Evolutionary conservation across 371 early-diverging fungal species (phyloP).

Genomic region (Haplosporangium sp.): DNA sequence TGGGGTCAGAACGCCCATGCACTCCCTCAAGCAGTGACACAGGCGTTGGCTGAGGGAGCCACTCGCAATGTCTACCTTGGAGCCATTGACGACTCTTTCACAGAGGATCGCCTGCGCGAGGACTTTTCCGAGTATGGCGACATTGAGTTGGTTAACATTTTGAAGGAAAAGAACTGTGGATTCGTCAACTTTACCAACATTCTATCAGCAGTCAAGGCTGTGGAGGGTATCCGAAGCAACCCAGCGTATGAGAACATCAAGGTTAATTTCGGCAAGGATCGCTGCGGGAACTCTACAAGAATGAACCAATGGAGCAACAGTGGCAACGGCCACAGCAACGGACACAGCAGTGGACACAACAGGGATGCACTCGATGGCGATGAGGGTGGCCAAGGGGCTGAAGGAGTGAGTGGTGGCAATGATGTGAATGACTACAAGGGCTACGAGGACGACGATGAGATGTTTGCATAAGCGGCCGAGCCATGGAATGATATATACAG

Average conservation of each 20-base stretch:
- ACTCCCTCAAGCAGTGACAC: constrained; percentile 64
- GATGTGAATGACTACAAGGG: constrained; percentile 15
- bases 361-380: constrained; percentile 4
- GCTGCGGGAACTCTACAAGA: constrained; percentile 74
- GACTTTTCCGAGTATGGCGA: constrained; percentile 84
- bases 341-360: constrained; percentile 21
- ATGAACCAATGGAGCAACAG: constrained; percentile 4
- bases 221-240: constrained; percentile 67
- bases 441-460: constrained; percentile 40
- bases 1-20: constrained; percentile 80
- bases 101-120: constrained; percentile 69
- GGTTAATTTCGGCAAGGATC: constrained; percentile 87
- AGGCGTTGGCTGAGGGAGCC: constrained; percentile 75
- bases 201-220: constrained; percentile 75
- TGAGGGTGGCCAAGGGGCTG: constrained; percentile 32
- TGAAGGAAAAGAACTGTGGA: constrained; percentile 82
- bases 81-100: constrained; percentile 66
- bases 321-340: constrained; percentile 15
- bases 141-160: constrained; percentile 80
- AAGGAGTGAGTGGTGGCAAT: constrained; percentile 5
- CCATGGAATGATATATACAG: background rate
- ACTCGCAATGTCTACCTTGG: constrained; percentile 88
- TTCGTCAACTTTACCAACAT: constrained; percentile 88
- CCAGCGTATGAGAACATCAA: constrained; percentile 67
- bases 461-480: constrained; percentile 19